A percentile compares a stretch with the other conserved stretches of the same genome.
Evolutionary conservation across 805 yeast genomes (phyloP).

Genomic region (Cyberlindnera suaveolens): DNA sequence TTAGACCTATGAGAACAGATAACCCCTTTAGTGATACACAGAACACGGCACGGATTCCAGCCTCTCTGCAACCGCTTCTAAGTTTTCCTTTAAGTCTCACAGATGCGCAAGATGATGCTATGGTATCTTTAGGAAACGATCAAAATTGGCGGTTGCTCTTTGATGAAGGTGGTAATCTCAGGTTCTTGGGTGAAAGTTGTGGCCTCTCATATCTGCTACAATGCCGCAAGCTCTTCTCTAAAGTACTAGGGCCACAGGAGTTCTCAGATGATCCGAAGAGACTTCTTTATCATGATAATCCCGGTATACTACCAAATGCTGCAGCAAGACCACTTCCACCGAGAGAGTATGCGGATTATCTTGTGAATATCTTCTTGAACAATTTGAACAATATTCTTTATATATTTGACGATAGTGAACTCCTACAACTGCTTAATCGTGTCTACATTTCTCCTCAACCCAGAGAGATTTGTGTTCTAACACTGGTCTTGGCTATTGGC

Average conservation of each 20-base stretch:
- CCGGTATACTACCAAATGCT: slow-evolving; percentile 9
- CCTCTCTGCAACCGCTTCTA: slow-evolving; percentile 16
- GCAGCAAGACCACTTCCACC: slow-evolving; percentile 26
- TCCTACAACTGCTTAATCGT: slow-evolving; percentile 24
- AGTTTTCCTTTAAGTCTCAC: slow-evolving; percentile 14
- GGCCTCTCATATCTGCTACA: slow-evolving; percentile 36
- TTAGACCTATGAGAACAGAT: background rate
- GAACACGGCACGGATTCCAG: slow-evolving; percentile 8
- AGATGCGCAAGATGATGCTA: slow-evolving; percentile 12
- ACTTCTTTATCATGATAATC: slow-evolving; percentile 29
- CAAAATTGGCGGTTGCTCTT: slow-evolving; percentile 26
- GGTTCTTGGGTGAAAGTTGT: slow-evolving; percentile 38
- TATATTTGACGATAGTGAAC: slow-evolving; percentile 30
- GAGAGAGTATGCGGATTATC: slow-evolving; percentile 24
- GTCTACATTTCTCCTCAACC: slow-evolving; percentile 20
- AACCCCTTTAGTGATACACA: background rate
- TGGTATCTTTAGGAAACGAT: slow-evolving; percentile 8
- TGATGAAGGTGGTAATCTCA: slow-evolving; percentile 30
- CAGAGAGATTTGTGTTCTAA: background rate
- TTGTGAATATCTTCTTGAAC: slow-evolving; percentile 28
- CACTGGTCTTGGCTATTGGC: slow-evolving; percentile 28
- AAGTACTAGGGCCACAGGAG: slow-evolving; percentile 26
- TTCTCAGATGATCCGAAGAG: slow-evolving; percentile 35
- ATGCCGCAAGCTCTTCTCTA: slow-evolving; percentile 31
- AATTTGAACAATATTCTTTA: slow-evolving; percentile 36